Evolutionary conservation across 1,139 yeast species (phyloP), one percentile per base, ranked within the genome.

Genomic region (Taphrina populina): DNA sequence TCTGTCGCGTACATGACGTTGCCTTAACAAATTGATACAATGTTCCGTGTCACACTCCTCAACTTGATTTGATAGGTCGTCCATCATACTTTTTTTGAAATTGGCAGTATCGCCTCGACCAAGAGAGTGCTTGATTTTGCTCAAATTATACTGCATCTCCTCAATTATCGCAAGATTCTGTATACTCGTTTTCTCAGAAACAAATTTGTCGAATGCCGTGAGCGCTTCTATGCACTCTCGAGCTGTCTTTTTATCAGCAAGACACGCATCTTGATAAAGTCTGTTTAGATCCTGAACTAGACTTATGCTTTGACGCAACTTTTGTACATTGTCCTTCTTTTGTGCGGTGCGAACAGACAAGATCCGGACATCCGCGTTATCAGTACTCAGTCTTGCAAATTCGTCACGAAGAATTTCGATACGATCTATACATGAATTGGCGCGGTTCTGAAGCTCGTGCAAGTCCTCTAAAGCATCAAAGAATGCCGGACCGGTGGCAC

Each of bases 381-480:
- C 71, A 11, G 67, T 64, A 57, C 82, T 83, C 10, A 52, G 32
- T 15, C 23, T 34, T 21, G 20, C 66, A 4, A 84, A 64, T 24
- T 75, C 71, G 1, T 64, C 56, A 44, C 76, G 70, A 13, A 90
- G 71, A 1, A 65, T 66, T 29, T 75, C 70, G 52, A 86, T 74
- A 45, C 75, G 71, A 1, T 68, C 68, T 0, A 83, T 73, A 35
- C 88, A 78, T 6, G 69, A 67, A 5, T 74, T 70, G 0, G 94
- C 81, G 61, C 80, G 80, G 1, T 67, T 66, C 56, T 82, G 80
- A 44, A 92, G 82, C 7, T 73, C 75, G 62, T 80, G 77, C 59
- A 94, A 77, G 63, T 87, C 95, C 57, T 82, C 88, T 58, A 94
- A 72, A 0, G 96, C 90, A 52, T 80, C 80, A 69, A 90, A 88